Evolutionary conservation across 208 protist genomes (phyloP).

Genomic region (Willaertia magna): DNA sequence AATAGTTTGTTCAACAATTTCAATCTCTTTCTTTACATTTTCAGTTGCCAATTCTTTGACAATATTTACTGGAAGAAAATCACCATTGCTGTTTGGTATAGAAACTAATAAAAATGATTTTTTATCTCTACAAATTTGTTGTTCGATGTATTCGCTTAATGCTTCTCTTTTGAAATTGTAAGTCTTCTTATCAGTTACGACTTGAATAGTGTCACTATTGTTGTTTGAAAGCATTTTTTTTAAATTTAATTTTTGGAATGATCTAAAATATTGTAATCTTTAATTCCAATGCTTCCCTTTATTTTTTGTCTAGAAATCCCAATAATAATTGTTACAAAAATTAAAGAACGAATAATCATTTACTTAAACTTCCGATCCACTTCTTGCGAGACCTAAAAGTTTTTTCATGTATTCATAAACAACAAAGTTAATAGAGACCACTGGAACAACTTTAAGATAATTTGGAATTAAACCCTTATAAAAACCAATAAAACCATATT

Average conservation of each 20-base stretch:
- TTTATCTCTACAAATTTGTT: not conserved
- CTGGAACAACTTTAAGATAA: conserved; percentile 28
- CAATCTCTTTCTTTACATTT: not conserved
- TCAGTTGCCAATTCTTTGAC: not conserved
- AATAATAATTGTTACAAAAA: too few relatives aligned
- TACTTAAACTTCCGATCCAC: not conserved
- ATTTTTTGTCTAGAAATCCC: too few relatives aligned
- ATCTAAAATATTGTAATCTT: too few relatives aligned
- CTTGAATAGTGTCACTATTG: too few relatives aligned
- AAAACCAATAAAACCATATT: conserved; percentile 25
- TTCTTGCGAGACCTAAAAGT: not conserved
- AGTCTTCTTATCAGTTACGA: not conserved
- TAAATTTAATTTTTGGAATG: too few relatives aligned
- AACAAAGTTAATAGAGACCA: conserved; percentile 28
- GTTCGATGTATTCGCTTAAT: not conserved
- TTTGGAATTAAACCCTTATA: conserved; percentile 32
- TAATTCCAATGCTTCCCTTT: too few relatives aligned
- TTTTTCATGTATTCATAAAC: conserved; percentile 33
- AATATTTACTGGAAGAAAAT: not conserved
- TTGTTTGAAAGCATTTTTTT: too few relatives aligned
- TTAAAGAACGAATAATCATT: too few relatives aligned
- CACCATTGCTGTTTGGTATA: not conserved
- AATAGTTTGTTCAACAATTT: not conserved
- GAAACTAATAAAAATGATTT: not conserved
- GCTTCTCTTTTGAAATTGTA: not conserved